Evolutionary conservation across 805 yeast species (phyloP).

Genomic region (Ogataea polymorpha): DNA sequence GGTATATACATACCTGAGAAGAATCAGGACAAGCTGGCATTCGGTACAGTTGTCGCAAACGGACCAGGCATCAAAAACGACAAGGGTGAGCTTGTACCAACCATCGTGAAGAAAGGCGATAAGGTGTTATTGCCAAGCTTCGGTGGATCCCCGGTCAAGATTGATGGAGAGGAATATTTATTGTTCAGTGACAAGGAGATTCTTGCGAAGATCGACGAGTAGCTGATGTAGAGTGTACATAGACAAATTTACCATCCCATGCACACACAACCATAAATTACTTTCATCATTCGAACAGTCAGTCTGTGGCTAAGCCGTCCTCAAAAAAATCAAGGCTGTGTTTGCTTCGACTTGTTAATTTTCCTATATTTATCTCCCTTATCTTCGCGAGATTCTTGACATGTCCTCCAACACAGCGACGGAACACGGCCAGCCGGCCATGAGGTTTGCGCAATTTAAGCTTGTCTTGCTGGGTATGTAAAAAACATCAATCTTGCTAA

Average conservation of each 20-base stretch:
- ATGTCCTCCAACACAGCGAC: conserved; percentile 19
- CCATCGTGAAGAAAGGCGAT: conserved; percentile 86
- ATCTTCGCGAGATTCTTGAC: conserved; percentile 12
- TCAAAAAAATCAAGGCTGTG: neutral
- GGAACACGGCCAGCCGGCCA: conserved; percentile 1
- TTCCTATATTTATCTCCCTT: conserved; percentile 6
- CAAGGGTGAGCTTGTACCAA: conserved; percentile 69
- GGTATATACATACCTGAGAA: conserved; percentile 95
- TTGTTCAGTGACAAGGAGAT: conserved; percentile 91
- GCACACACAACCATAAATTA: neutral
- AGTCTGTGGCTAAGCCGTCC: neutral
- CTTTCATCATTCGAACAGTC: neutral
- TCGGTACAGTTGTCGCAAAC: conserved; percentile 88
- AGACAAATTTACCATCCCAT: neutral
- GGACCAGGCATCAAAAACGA: conserved; percentile 80
- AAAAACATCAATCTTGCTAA: no score
- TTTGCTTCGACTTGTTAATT: neutral
- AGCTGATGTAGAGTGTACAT: conserved; percentile 14
- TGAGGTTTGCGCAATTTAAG: conserved; percentile 51
- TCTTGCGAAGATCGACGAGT: conserved; percentile 83
- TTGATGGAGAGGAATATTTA: conserved; percentile 56
- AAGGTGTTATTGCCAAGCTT: conserved; percentile 89
- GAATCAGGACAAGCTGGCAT: conserved; percentile 90
- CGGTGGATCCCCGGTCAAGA: conserved; percentile 88
- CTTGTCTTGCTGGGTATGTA: conserved; percentile 47